Evolutionary conservation across 495 filamentous ascomycete genomes (phyloP).

Genomic region (Penicillium cinerascens): DNA sequence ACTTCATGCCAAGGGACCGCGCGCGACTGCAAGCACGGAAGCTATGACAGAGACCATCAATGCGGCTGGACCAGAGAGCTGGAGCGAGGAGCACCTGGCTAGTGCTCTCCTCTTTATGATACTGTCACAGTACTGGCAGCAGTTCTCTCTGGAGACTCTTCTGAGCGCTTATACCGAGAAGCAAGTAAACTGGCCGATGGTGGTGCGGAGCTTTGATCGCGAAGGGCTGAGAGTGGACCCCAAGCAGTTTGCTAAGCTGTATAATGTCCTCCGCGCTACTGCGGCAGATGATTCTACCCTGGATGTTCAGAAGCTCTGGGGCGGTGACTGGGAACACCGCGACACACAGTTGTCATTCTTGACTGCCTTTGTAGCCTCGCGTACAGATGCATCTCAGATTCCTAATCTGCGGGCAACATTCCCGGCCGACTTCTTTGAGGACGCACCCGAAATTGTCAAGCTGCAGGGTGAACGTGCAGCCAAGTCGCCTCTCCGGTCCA

Average conservation of each 20-base stretch:
- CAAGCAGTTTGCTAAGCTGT: conserved; percentile 75
- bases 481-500: conserved; percentile 84
- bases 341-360: conserved; percentile 89
- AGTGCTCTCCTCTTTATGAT: conserved; percentile 80
- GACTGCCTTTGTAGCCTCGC: conserved; percentile 71
- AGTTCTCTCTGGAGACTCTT: conserved; percentile 71
- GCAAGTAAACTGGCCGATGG: conserved; percentile 74
- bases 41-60: conserved; percentile 60
- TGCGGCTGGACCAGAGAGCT: conserved; percentile 60
- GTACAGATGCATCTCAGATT: conserved; percentile 78
- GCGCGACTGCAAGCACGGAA: conserved; percentile 51
- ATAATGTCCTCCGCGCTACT: conserved; percentile 67
- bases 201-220: conserved; percentile 81
- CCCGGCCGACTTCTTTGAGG: conserved; percentile 68
- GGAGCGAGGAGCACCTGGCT: conserved; percentile 79
- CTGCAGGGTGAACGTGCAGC: conserved; percentile 68
- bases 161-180: conserved; percentile 59
- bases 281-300: conserved; percentile 58
- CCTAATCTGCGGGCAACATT: conserved; percentile 77
- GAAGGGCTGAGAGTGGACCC: conserved; percentile 69
- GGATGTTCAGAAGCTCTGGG: conserved; percentile 86
- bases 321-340: conserved; percentile 80
- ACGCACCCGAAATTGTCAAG: conserved; percentile 65
- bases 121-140: conserved; percentile 58
- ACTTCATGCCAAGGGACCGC: conserved; percentile 71